A percentile compares a stretch with the other conserved stretches of the same genome.
Evolutionary conservation across 371 early-diverging fungal species (phyloP).

Genomic region (Thermomucor indicae-seudaticae): DNA sequence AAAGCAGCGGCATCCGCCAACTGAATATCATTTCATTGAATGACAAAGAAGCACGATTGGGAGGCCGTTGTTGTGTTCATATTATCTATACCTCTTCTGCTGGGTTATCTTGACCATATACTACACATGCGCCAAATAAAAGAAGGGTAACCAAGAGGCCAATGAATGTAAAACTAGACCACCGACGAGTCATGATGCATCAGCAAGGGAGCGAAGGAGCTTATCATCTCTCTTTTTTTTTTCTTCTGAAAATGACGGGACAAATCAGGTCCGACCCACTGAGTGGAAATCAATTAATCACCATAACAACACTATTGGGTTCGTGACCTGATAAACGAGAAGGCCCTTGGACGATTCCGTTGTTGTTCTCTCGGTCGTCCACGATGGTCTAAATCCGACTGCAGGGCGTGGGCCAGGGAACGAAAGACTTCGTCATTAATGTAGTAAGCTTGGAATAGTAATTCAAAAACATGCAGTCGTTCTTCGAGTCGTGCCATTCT

Average conservation of each 20-base stretch:
- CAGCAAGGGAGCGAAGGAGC: not conserved
- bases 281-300: too few species aligned
- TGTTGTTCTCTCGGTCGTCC: too few species aligned
- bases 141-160: not conserved
- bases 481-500: slow-evolving; percentile 26
- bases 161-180: not conserved
- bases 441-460: slow-evolving; percentile 34
- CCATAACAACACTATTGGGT: too few species aligned
- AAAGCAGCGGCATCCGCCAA: not conserved
- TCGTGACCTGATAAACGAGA: too few species aligned
- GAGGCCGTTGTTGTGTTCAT: not conserved
- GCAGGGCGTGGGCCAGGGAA: slow-evolving; percentile 17
- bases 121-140: not conserved
- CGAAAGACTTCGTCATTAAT: slow-evolving; percentile 34
- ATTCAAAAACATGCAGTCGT: slow-evolving; percentile 30
- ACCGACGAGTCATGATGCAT: not conserved
- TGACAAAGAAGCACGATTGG: not conserved
- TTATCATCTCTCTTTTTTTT: too few species aligned
- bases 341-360: too few species aligned
- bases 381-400: not conserved
- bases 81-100: not conserved
- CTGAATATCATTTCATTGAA: too few species aligned
- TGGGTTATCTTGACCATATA: not conserved
- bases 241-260: too few species aligned
- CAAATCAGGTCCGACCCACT: too few species aligned